Evolutionary conservation across 495 filamentous ascomycete genomes (phyloP), one percentile per base, ranked within the genome.

Genomic region (Mycothermus thermophilus): DNA sequence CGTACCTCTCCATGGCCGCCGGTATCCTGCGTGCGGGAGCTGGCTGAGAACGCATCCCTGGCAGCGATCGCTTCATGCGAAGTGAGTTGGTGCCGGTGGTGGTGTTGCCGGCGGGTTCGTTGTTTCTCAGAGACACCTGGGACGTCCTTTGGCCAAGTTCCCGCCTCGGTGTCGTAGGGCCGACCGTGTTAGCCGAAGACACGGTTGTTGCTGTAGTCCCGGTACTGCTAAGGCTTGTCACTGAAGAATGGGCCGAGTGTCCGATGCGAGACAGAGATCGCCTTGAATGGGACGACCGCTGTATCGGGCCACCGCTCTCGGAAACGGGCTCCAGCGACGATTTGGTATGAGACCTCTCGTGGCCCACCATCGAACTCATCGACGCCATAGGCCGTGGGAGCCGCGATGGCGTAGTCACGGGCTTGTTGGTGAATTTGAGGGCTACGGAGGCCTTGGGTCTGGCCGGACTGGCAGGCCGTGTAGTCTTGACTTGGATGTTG

Each of bases 261-360:
- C 67, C 72, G 18, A 80, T 58, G 35, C 76, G 71, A 5, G 78
- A 81, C 35, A 73, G 69, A 20, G 79, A 68, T 41, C 75, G 66
- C 20, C 72, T 58, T 24, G 58, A 46, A 29, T 60, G 60, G 13
- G 60, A 46, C n/a, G n/a, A n/a, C 31, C 58, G 60, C 16, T 63
- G 63, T 40, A 80, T 67, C 19, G 80, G 75, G 17, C 75, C 84
- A 37, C 86, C 88, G 37, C 77, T 82, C 57, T 96, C 92, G 25
- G 83, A 93, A 2, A 96, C 86, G 20, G 88, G 87, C 42, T 94
- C 90, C 8, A 97, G 67, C 2, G 75, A 79, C n/a, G 84, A 79
- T 47, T 72, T 71, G 8, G 69, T 65, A 28, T 81, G 75, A 23
- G 74, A 68, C 29, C 72, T 62, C 36, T 72, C 72, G 38, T 72